Evolutionary conservation across 257 asterid species (phyloP).

Genomic region (Jaltomata sinuosa): DNA sequence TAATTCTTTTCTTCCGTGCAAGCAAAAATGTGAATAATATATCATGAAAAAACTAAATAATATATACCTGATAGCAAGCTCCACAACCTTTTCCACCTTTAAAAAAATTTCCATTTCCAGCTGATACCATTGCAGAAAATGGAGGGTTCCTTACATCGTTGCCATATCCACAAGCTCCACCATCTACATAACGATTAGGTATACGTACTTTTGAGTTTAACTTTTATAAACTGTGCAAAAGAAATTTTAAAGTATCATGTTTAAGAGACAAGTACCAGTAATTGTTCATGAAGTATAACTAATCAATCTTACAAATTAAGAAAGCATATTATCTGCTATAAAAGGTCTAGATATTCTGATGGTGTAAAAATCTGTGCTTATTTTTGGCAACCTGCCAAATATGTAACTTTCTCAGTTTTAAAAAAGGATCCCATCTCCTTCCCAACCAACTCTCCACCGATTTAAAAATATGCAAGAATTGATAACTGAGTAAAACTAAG

Average conservation of each 20-base stretch:
- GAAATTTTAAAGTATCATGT: not conserved
- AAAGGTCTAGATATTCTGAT: not conserved
- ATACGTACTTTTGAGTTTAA: not conserved
- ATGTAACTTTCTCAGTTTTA: too few species aligned
- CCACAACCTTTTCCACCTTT: conserved; percentile 36
- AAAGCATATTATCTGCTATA: too few species aligned
- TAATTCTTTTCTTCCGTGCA: too few species aligned
- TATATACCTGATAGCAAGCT: conserved; percentile 25
- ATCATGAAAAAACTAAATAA: not conserved
- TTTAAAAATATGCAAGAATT: not conserved
- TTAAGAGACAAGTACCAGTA: not conserved
- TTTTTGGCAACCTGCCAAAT: too few species aligned
- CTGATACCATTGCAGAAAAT: conserved; percentile 22
- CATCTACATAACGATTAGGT: not conserved
- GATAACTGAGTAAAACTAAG: not conserved
- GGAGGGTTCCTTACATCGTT: conserved; percentile 16
- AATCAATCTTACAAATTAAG: too few species aligned
- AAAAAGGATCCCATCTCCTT: too few species aligned
- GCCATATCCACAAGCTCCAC: conserved; percentile 38
- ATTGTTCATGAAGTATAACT: too few species aligned
- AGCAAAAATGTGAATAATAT: not conserved
- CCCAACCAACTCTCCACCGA: too few species aligned
- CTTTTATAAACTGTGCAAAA: not conserved
- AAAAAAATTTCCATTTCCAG: conserved; percentile 22
- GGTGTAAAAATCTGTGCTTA: not conserved